Evolutionary conservation across 2,329 filamentous ascomycete genomes (phyloP).

Genomic region (Zymoseptoria brevis): DNA sequence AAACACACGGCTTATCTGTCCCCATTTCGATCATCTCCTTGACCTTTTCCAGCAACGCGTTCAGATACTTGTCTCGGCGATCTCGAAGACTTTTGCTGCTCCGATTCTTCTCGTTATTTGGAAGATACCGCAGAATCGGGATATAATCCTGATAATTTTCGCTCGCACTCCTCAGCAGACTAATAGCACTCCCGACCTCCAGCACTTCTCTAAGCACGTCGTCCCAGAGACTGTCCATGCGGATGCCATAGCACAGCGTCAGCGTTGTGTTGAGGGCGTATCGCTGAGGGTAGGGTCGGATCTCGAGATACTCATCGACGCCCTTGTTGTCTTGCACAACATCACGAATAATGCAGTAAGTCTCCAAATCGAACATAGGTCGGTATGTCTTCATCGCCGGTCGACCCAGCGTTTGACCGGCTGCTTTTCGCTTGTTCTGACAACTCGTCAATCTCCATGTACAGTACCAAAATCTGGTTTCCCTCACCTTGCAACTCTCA

Average conservation of each 20-base stretch:
- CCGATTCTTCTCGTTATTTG: conserved; percentile 45
- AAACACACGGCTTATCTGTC: conserved; percentile 48
- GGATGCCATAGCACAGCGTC: conserved; percentile 48
- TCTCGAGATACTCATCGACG: conserved; percentile 32
- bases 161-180: conserved; percentile 42
- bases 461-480: background rate
- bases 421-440: conserved; percentile 45
- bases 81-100: conserved; percentile 41
- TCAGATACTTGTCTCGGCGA: conserved; percentile 44
- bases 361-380: conserved; percentile 49
- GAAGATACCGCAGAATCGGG: conserved; percentile 39
- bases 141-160: conserved; percentile 44
- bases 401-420: conserved; percentile 41
- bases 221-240: conserved; percentile 49
- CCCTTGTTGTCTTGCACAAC: conserved; percentile 38
- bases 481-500: conserved; percentile 37
- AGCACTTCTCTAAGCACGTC: conserved; percentile 46
- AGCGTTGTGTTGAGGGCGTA: conserved; percentile 49
- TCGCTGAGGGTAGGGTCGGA: conserved; percentile 46
- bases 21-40: conserved; percentile 45
- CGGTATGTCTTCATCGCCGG: conserved; percentile 42
- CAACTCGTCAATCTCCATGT: background rate
- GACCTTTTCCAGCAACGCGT: conserved; percentile 44
- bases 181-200: conserved; percentile 46
- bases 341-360: conserved; percentile 44